Conservation (phyloP, 2,329 filamentous ascomycete species). For the Zymoseptoria ardabiliae region DNA sequence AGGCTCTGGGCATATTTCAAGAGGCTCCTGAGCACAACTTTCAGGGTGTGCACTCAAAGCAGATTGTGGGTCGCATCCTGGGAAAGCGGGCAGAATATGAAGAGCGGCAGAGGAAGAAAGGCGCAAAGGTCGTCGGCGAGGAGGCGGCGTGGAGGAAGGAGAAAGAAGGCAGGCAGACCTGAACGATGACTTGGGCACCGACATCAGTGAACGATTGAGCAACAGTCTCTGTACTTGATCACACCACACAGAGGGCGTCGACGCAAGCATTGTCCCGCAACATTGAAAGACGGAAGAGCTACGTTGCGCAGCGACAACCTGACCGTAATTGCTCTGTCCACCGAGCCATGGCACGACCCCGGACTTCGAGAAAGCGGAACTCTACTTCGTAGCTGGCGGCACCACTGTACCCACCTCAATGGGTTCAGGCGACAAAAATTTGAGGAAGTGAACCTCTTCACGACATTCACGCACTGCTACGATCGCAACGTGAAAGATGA, state of each 20-base stretch:
- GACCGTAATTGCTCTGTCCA: background rate
- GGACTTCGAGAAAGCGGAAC: background rate
- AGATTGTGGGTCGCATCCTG: constrained; percentile 87
- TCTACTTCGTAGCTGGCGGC: background rate
- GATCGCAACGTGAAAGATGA: background rate
- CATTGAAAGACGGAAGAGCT: too few relatives aligned
- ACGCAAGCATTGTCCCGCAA: too few relatives aligned
- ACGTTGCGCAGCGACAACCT: background rate
- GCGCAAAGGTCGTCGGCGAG: constrained; percentile 75
- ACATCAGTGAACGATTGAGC: too few relatives aligned
- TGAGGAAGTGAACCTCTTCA: background rate
- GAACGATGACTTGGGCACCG: background rate
- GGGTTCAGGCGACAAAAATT: background rate
- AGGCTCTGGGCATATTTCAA: constrained; percentile 74
- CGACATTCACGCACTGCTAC: background rate
- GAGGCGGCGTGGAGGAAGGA: constrained; percentile 31
- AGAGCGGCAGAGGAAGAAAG: constrained; percentile 82
- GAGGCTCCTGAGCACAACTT: constrained; percentile 73
- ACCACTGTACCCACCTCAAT: background rate
- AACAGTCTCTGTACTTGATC: too few relatives aligned
- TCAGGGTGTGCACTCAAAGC: constrained; percentile 79
- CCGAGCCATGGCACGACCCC: background rate
- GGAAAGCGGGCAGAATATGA: constrained; percentile 82
- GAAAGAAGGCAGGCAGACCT: constrained; percentile 12
- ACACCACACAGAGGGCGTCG: background rate